A percentile compares a stretch with the other conserved stretches of the same genome.
Evolutionary conservation across 257 asterid species (phyloP).

Genomic region (Schizonepeta tenuifolia): DNA sequence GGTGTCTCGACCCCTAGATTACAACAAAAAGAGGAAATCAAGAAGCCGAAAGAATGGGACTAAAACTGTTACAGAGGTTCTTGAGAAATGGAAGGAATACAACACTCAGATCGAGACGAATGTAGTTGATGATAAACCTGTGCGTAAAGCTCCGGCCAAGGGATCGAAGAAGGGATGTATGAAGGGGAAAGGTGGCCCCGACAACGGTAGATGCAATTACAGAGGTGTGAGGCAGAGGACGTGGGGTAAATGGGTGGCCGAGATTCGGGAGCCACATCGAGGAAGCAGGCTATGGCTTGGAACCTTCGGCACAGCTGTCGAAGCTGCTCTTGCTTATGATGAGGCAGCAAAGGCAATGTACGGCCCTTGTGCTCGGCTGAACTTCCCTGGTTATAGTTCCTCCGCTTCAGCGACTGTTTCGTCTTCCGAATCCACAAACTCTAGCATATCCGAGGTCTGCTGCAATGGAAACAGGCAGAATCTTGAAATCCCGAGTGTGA

Average conservation of each 20-base stretch:
- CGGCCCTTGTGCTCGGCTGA: conserved; percentile 56
- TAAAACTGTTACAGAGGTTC: conserved; percentile 45
- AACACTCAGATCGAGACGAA: conserved; percentile 41
- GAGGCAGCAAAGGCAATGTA: conserved; percentile 66
- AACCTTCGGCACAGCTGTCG: conserved; percentile 44
- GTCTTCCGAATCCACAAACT: conserved; percentile 46
- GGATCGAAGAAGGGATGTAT: conserved; percentile 73
- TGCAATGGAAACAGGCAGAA: neutral
- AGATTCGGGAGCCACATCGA: conserved; percentile 64
- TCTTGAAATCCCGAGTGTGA: conserved; percentile 1
- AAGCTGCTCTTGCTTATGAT: conserved; percentile 64
- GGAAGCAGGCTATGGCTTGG: conserved; percentile 66
- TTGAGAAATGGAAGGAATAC: conserved; percentile 60
- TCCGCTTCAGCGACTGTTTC: conserved; percentile 33
- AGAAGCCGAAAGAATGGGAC: conserved; percentile 47
- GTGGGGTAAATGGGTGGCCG: conserved; percentile 80
- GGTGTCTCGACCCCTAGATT: conserved; percentile 29
- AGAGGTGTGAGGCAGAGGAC: conserved; percentile 75
- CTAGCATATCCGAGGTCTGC: conserved; percentile 55
- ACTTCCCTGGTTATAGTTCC: conserved; percentile 37
- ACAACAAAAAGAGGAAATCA: conserved; percentile 45
- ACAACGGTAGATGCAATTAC: conserved; percentile 49
- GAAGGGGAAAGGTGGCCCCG: conserved; percentile 75
- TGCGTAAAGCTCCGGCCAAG: conserved; percentile 57
- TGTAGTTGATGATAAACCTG: conserved; percentile 28